These are phyloP conservation scores for Eryngium alpinum DNA, from an alignment of 140 eudicot species.

Conservation along the genomic window DNA sequence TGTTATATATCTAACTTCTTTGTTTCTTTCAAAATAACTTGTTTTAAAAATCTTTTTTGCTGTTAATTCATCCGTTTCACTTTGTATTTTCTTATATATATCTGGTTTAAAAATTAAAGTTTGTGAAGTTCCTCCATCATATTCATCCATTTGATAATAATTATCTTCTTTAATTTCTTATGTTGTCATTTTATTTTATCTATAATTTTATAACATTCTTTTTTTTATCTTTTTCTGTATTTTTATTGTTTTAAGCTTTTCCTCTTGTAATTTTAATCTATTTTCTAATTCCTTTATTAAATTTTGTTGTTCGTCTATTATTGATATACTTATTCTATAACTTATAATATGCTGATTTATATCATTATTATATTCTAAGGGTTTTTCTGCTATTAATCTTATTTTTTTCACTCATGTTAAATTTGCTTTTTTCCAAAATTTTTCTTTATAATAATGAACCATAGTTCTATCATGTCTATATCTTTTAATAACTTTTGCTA, in stretches of 20 bases:
- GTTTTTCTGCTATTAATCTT: neutral
- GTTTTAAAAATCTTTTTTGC: neutral
- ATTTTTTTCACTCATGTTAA: neutral
- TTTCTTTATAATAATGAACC: no score
- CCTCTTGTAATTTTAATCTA: neutral
- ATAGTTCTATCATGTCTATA: no score
- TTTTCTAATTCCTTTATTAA: neutral
- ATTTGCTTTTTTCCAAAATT: neutral
- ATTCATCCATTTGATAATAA: neutral
- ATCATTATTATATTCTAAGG: neutral
- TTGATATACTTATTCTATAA: neutral
- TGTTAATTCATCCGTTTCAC: neutral
- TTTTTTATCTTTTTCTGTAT: neutral
- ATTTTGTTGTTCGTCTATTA: neutral
- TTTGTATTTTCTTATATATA: no score
- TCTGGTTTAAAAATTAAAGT: neutral
- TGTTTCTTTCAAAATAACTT: neutral
- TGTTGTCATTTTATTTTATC: neutral
- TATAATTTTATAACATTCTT: neutral
- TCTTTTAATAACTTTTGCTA: no score
- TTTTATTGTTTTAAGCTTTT: neutral
- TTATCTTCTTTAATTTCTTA: neutral
- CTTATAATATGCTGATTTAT: neutral
- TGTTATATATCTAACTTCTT: neutral
- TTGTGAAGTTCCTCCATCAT: neutral